phyloP scores from a whole-genome alignment of 2,329 filamentous ascomycete genomes.

The Fusarium secorum region DNA sequence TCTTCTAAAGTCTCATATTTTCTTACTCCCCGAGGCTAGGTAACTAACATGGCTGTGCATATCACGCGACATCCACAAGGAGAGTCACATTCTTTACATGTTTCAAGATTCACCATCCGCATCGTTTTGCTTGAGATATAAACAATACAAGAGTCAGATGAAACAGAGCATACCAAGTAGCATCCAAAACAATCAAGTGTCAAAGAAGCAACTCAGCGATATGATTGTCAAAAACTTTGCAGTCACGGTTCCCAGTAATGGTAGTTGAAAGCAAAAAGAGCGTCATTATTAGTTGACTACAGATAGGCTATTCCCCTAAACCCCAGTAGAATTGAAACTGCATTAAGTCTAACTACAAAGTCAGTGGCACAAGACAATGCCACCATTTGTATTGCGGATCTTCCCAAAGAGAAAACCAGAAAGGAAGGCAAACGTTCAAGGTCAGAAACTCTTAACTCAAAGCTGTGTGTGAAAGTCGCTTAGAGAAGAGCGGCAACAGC shows the following conservation, averaged over 20 bases:
- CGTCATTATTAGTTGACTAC: constrained; percentile 9
- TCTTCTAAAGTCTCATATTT: not conserved
- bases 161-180: not conserved
- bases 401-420: constrained; percentile 20
- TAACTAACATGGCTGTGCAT: not conserved
- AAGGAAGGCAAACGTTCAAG: not conserved
- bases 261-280: not conserved
- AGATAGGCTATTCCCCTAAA: constrained; percentile 20
- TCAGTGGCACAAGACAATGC: constrained; percentile 12
- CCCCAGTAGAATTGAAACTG: constrained; percentile 14
- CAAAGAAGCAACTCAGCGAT: not conserved
- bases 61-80: too few relatives aligned
- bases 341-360: constrained; percentile 23
- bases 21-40: not conserved
- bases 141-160: not conserved
- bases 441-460: not conserved
- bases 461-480: not conserved
- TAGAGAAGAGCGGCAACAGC: constrained; percentile 31
- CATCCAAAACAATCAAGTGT: rapidly evolving
- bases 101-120: not conserved
- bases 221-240: not conserved
- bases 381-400: constrained; percentile 1
- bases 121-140: rapidly evolving
- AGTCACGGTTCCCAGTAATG: not conserved
- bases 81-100: not conserved